These are phyloP conservation scores for Aspergillus amoenus DNA, from an alignment of 2,329 filamentous ascomycete species.

Conservation along the genomic window DNA sequence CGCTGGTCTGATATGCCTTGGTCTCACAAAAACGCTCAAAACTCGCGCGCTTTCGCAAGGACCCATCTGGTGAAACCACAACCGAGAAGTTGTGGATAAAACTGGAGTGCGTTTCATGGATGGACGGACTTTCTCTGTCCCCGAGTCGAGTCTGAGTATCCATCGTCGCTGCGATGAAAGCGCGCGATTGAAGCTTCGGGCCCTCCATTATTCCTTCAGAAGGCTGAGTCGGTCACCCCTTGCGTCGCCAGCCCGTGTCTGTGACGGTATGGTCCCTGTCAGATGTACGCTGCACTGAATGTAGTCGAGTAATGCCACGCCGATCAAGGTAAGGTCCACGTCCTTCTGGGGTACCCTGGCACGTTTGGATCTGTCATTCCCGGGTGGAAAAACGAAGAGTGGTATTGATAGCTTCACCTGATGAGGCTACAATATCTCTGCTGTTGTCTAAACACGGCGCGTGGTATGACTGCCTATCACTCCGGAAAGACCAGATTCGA, in stretches of 20 bases:
- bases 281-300: not conserved
- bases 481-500: not conserved
- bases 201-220: conserved; percentile 1
- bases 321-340: conserved; percentile 1
- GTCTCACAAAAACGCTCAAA: not conserved
- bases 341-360: conserved; percentile 9
- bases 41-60: not conserved
- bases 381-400: not conserved
- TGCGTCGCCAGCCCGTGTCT: conserved; percentile 4
- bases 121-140: not conserved
- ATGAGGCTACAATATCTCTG: conserved; percentile 1
- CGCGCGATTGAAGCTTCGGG: not conserved
- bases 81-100: not conserved
- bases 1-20: not conserved
- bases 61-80: not conserved
- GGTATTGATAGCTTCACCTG: not conserved
- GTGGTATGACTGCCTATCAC: not conserved
- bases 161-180: not conserved
- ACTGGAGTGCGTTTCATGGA: not conserved
- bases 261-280: not conserved
- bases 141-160: not conserved
- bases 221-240: conserved; percentile 5
- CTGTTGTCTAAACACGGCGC: conserved; percentile 7
- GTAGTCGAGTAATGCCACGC: conserved; percentile 7
- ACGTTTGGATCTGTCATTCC: conserved; percentile 3